Evolutionary conservation across 768 basidiomycete species (phyloP).

Genomic region (Hericium rajendrae): DNA sequence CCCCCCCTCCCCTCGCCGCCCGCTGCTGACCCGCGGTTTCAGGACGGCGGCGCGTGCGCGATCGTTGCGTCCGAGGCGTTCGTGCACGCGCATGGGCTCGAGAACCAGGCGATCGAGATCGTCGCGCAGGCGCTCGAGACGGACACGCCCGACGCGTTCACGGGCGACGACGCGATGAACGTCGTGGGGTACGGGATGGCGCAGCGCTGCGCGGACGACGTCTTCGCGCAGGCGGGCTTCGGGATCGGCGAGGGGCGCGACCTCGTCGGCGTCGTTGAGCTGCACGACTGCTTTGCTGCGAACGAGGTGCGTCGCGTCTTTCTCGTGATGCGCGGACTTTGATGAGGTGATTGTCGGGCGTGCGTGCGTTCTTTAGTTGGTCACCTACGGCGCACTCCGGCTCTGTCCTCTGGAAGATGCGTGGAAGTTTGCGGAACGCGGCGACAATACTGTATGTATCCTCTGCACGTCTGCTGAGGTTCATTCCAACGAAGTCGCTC

Average conservation of each 20-base stretch:
- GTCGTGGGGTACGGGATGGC: slow-evolving; percentile 77
- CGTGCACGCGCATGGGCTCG: slow-evolving; percentile 57
- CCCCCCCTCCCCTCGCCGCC: background rate
- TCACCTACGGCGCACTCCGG: slow-evolving; percentile 75
- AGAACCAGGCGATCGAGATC: slow-evolving; percentile 85
- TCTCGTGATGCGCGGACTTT: background rate
- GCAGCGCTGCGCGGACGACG: slow-evolving; percentile 54
- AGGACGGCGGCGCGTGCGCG: slow-evolving; percentile 73
- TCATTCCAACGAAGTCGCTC: background rate
- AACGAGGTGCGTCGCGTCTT: slow-evolving; percentile 47
- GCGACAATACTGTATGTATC: slow-evolving; percentile 64
- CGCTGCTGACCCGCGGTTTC: background rate
- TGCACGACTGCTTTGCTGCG: slow-evolving; percentile 81
- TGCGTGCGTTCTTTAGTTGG: slow-evolving; percentile 35
- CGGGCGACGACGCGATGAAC: slow-evolving; percentile 65
- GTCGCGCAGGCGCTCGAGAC: slow-evolving; percentile 57
- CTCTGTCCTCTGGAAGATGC: slow-evolving; percentile 60
- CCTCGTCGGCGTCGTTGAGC: slow-evolving; percentile 74
- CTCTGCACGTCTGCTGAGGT: background rate
- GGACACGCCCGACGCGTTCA: slow-evolving; percentile 55
- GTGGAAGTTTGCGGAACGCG: slow-evolving; percentile 60
- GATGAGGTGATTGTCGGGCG: background rate
- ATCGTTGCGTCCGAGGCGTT: slow-evolving; percentile 74
- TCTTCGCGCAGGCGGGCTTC: slow-evolving; percentile 66
- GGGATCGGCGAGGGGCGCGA: slow-evolving; percentile 50